Evolutionary conservation across 306 rosid genomes (phyloP), one percentile per base, ranked within the genome.

Genomic region (Glycine soja): DNA sequence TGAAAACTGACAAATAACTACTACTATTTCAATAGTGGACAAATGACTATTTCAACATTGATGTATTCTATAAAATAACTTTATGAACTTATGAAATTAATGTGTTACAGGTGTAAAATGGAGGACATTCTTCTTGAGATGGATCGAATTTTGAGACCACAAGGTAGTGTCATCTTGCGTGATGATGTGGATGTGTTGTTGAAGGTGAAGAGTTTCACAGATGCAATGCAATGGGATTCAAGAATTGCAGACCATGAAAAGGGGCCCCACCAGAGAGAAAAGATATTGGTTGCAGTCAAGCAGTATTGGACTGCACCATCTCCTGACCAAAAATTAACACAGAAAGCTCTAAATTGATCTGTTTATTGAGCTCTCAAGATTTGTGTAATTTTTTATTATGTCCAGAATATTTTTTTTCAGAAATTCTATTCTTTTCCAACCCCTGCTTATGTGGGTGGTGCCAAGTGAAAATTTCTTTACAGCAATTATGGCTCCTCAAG

Each of bases 91-190:
- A 24, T 24, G 30, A 24, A 24, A 24, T 10, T 57, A 6, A 24
- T 24, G 30, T 24, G 30, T 24, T 24, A 24, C 94, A 95, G 98
- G 61, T 96, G 99, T 68, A 85, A 88, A 13, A 79, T 87, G 81
- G 94, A 88, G 82, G 90, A 90, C 72, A 90, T 93, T 81, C 85
- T 96, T 56, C 69, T 93, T 1, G 99, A 96, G 82, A 96, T 96
- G 97, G 99, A 96, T 50, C 68, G 99, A 84, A 86, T 96, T 64
- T 87, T 96, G 46, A 45, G 98, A 84, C 98, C 98, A 14, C 80
- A 88, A 48, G 98, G 99, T 0, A 88, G 93, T 16, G 88, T 91
- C 2, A 89, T 96, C 30, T 34, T 96, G 45, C 82, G 97, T 18
- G 98, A 96, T 7, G 98, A 96, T 7, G 94, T 96, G 38, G 97